These are phyloP conservation scores for Grifola frondosa DNA, from an alignment of 1,284 basidiomycete genomes.

Conservation along the genomic window DNA sequence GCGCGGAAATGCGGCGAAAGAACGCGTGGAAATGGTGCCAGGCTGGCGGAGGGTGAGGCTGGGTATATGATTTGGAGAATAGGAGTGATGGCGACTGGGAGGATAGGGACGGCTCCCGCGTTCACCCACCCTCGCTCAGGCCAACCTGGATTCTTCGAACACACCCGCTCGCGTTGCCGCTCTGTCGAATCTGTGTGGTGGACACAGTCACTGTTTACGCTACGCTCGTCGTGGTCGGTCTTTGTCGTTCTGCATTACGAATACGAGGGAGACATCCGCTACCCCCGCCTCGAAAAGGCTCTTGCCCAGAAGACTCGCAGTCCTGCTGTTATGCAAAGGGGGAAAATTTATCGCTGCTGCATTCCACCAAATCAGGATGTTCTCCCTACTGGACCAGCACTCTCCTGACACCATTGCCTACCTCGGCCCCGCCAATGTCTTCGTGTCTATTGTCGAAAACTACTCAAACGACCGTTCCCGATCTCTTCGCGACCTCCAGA, in stretches of 20 bases:
- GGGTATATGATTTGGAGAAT: constrained; percentile 19
- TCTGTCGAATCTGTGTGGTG: constrained; percentile 7
- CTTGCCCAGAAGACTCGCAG: constrained; percentile 16
- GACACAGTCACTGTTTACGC: constrained; percentile 17
- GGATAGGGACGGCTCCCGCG: constrained; percentile 3
- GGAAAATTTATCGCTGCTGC: constrained; percentile 40
- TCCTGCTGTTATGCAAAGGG: constrained; percentile 18
- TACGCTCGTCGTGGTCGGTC: constrained; percentile 16
- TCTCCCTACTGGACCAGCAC: too few species aligned
- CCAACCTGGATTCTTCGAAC: too few species aligned
- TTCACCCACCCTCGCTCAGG: not conserved
- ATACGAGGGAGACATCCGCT: constrained; percentile 30
- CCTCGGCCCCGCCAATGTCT: constrained; percentile 51
- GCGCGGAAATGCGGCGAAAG: constrained; percentile 2
- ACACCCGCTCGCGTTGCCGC: constrained; percentile 6
- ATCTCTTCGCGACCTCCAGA: constrained; percentile 36
- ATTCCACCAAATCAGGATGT: constrained; percentile 41
- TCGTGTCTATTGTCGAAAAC: constrained; percentile 57
- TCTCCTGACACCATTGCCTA: constrained; percentile 38
- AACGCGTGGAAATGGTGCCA: constrained; percentile 1
- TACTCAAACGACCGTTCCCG: constrained; percentile 47
- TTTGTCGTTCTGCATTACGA: constrained; percentile 27
- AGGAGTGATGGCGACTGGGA: constrained; percentile 7
- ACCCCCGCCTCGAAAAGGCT: constrained; percentile 22
- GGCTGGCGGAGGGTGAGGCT: constrained; percentile 6